Evolutionary conservation across 2,329 filamentous ascomycete species (phyloP), one percentile per base, ranked within the genome.

Genomic region (Fusarium bactridioides): DNA sequence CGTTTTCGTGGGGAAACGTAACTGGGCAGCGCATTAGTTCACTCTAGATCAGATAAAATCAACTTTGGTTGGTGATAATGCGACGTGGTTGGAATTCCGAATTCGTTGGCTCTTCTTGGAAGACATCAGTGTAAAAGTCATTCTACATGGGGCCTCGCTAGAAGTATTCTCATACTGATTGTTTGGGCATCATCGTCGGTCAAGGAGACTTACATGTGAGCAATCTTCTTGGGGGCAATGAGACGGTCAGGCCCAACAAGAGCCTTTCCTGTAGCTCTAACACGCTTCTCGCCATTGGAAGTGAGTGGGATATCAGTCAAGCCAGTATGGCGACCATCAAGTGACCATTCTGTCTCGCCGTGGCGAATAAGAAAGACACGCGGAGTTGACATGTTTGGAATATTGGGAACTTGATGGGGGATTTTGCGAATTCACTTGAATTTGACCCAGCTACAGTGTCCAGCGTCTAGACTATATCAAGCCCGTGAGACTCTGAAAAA

Each of bases 311-410:
- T 93, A 78, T 98, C 95, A n/a, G 93, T 93, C 33, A 85, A 87
- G 57, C 94, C 93, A 1, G 95, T 98, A 83, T 98, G 94, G 58
- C 90, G 88, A 62, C 94, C 95, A 75, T 92, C 92, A 53, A 97
- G 89, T 10, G 93, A 97, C 95, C 95, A 98, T 85, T 97, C 94
- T 8, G 95, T 98, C 84, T 98, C 94, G 83, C 95, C 95, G 79
- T 98, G 95, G 76, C 95, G 93, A 80, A 94, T 84, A 75, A 96
- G 89, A 84, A 95, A 95, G 79, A 93, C 91, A 59, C 93, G 88
- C 4, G 93, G 93, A 5, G 91, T 90, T 27, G 78, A 66, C 79
- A 80, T 80, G 58, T 63, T 38, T 51, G 65, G 62, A 29, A 25
- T 79, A 60, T 58, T 37, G 43, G 64, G 62, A 33, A n/a, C 31